Evolutionary conservation across 164 flowering plant genomes (phyloP), one percentile per base, ranked within the genome.

Genomic region (Liriodendron chinense): DNA sequence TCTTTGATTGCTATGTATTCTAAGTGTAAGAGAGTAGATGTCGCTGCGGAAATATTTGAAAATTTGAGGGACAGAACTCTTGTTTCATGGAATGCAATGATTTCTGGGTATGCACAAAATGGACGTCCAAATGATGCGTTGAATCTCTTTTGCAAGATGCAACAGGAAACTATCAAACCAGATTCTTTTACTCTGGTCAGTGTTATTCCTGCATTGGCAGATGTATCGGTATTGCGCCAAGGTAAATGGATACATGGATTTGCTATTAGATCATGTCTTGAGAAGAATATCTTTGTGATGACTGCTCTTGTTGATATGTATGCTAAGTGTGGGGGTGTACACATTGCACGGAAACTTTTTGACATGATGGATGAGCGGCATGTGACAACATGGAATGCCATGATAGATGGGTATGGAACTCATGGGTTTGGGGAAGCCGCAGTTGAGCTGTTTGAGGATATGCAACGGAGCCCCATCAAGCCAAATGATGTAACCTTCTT

Each of bases 341-440:
- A 80, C 13, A 91, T 84, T 62, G 97, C 98, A 25, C 84, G 97
- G 70, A 85, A 84, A 77, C 86, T 95, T 14, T 93, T 95, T 81
- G 87, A 93, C 76, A 79, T 75, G 85, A 90, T 91, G 94, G 83
- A 77, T 18, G 87, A 87, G 68, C 82, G 85, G 63, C 94, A 95
- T 80, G 92, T 91, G 28, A 89, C 84, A 21, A 91, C 96, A 3
- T 95, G 98, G 98, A 95, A 95, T 82, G 87, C 90, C 14, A 95
- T 95, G 96, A 95, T 95, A 67, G 98, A 91, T 79, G 98, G 93
- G 70, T 95, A 95, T 85, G 98, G 98, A 18, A 89, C 92, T 7
- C 95, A 94, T 68, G 98, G 98, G 14, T 84, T 80, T 69, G 98
- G 91, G 24, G 74, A 70, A 77, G 87, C 79, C 25, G 92, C 97